phyloP scores from a whole-genome alignment of 768 basidiomycete genomes.

The Pleurotus ostreatus region DNA sequence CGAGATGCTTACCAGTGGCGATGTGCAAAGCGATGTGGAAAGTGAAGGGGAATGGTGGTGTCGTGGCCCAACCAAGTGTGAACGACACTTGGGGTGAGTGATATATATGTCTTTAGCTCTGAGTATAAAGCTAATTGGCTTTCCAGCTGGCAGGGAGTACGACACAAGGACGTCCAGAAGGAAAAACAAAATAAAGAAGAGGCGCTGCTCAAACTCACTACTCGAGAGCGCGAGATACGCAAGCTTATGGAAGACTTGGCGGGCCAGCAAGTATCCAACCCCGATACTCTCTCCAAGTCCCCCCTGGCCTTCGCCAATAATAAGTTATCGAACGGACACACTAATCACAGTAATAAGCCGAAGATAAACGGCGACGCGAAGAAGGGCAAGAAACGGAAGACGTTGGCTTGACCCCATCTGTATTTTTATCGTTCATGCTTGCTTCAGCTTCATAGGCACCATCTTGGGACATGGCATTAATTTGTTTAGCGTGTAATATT shows the following conservation, averaged over 20 bases:
- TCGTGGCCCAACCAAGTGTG: conserved; percentile 67
- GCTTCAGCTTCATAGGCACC: conserved; percentile 11
- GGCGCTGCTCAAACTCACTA: conserved; percentile 60
- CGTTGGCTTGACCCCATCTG: conserved; percentile 24
- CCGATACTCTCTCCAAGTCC: conserved; percentile 27
- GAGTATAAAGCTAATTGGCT: conserved; percentile 4
- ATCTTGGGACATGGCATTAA: conserved; percentile 1
- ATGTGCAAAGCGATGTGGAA: conserved; percentile 33
- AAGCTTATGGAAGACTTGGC: conserved; percentile 72
- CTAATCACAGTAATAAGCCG: conserved; percentile 22
- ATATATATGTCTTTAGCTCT: not conserved
- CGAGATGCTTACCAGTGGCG: conserved; percentile 37
- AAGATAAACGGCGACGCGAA: conserved; percentile 44
- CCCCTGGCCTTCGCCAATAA: conserved; percentile 32
- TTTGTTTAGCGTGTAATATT: conserved; percentile 4
- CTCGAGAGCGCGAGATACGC: conserved; percentile 74
- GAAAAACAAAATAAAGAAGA: conserved; percentile 77
- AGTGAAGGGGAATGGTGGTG: conserved; percentile 75
- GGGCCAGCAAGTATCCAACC: conserved; percentile 39
- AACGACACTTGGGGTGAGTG: conserved; percentile 71
- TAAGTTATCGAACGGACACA: conserved; percentile 43
- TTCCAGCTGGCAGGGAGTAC: conserved; percentile 74
- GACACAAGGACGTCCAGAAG: conserved; percentile 64
- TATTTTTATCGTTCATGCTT: conserved; percentile 21
- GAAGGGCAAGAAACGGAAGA: conserved; percentile 57